Base-by-base conservation (phyloP, 305 asterid genomes). In the Striga hermonthica region DNA sequence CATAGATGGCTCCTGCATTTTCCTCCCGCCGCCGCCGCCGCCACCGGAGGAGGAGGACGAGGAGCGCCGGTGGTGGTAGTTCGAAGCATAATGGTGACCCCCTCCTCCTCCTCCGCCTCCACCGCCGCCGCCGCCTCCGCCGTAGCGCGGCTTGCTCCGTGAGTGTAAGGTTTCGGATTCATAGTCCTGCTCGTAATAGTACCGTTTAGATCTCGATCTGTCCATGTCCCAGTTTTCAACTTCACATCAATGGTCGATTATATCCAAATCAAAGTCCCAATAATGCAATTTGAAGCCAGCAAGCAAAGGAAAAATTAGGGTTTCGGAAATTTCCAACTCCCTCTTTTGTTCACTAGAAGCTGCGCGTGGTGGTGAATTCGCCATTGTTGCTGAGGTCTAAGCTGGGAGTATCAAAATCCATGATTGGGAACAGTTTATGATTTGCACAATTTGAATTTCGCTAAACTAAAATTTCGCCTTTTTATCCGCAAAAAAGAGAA, bases 171-270 rank as follows among this genome's bases (percentile, higher is more conserved):
- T 68, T 73, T 81, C 89, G 60, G 86, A 79, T 69, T 88, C 96
- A 67, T 83, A 83, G 87, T 89, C 96, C 77, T 85, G 92, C 81
- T 91, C 94, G 75, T 86, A 80, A 73, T 85, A 86, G 87, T 82
- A 88, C 45, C 98, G 72, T 83, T 86, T 91, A 37, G 98, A 85
- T 86, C 96, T 91, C 72, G 92, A 89, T 82, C 98, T 83, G 60
- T 91, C 96, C 98, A 89, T 22, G 31, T 22, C 31, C 31, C 31
- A 2, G 31, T 22, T 22, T 22, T 63, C 68, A 47, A 64, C 65
- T n/a, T 67, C 64, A 39, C 28, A 28, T 31, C 49, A 36, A 22
- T 2, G 58, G 41, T 48, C 12, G 14, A 37, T 0, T 4, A n/a
- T 11, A 4, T 22, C 31, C 31, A 22, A 22, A 22, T 22, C 76